These are phyloP conservation scores for Cyclospora cayetanensis DNA, from an alignment of 169 alveolate genomes.

Conservation along the genomic window DNA sequence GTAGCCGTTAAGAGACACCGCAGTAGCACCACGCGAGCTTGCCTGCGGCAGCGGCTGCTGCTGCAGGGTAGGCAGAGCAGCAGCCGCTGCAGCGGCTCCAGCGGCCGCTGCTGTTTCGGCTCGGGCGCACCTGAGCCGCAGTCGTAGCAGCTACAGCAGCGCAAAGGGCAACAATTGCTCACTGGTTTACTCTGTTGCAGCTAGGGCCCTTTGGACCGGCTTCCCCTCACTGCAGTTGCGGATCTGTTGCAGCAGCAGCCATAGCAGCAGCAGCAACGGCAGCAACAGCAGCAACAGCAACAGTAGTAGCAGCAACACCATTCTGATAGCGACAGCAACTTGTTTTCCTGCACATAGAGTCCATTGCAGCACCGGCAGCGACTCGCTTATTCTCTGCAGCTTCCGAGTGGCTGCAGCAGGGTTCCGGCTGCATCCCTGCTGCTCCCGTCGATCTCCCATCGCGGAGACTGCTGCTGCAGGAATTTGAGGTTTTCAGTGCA, in stretches of 20 bases:
- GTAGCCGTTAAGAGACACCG: background rate
- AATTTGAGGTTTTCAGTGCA: too few species aligned
- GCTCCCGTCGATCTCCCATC: background rate
- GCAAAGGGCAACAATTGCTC: slow-evolving; percentile 15
- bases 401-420: slow-evolving; percentile 17
- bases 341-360: background rate
- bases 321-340: background rate
- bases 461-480: too few species aligned
- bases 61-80: slow-evolving; percentile 50
- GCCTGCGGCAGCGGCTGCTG: background rate
- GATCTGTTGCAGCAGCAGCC: slow-evolving; percentile 68
- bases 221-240: slow-evolving; percentile 32
- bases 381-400: background rate
- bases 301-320: background rate
- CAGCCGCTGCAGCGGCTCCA: slow-evolving; percentile 52
- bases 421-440: slow-evolving; percentile 14
- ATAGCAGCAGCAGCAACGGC: slow-evolving; percentile 63
- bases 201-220: slow-evolving; percentile 45
- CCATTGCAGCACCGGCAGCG: slow-evolving; percentile 9
- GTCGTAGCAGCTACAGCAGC: slow-evolving; percentile 56
- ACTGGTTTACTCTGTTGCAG: slow-evolving; percentile 12
- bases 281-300: background rate
- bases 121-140: slow-evolving; percentile 60
- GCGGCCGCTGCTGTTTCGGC: slow-evolving; percentile 52
- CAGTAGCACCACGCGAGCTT: background rate